Evolutionary conservation across 2,329 filamentous ascomycete species (phyloP).

Genomic region (Drechmeria coniospora): DNA sequence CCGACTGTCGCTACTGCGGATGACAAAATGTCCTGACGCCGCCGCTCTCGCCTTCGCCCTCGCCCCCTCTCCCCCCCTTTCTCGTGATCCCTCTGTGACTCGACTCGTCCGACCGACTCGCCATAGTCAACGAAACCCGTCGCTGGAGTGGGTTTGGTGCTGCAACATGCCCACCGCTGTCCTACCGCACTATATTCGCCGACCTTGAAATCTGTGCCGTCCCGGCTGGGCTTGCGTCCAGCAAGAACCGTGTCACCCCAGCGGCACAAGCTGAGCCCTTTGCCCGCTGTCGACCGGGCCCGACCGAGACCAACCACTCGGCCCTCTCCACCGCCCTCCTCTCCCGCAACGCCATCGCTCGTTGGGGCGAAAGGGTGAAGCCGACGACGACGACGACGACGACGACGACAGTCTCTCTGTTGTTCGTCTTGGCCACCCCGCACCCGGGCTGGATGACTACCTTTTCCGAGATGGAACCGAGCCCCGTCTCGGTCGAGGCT

Average conservation of each 20-base stretch:
- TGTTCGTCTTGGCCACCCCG: not conserved
- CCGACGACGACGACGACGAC: not conserved
- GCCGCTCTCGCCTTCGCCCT: not conserved
- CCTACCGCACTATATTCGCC: slow-evolving; percentile 5
- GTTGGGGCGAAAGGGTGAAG: not conserved
- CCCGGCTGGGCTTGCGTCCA: not conserved
- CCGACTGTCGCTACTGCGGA: not conserved
- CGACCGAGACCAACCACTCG: not conserved
- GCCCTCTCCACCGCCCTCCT: not conserved
- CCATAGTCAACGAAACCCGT: too few species aligned
- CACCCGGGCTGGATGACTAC: not conserved
- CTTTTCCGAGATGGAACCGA: slow-evolving; percentile 14
- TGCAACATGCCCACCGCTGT: slow-evolving; percentile 3
- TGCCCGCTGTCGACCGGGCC: not conserved
- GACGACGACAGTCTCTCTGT: too few species aligned
- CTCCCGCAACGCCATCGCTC: not conserved
- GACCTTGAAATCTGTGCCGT: not conserved
- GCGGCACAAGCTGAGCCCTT: too few species aligned
- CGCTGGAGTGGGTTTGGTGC: not conserved
- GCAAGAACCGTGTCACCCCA: too few species aligned
- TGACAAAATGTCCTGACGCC: slow-evolving; percentile 1
- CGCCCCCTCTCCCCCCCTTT: too few species aligned
- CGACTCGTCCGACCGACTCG: too few species aligned
- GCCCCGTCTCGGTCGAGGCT: slow-evolving; percentile 13
- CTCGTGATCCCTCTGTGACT: too few species aligned